Base-by-base conservation (phyloP, 352 stramenopile genomes). In the Peronospora tabacina region DNA sequence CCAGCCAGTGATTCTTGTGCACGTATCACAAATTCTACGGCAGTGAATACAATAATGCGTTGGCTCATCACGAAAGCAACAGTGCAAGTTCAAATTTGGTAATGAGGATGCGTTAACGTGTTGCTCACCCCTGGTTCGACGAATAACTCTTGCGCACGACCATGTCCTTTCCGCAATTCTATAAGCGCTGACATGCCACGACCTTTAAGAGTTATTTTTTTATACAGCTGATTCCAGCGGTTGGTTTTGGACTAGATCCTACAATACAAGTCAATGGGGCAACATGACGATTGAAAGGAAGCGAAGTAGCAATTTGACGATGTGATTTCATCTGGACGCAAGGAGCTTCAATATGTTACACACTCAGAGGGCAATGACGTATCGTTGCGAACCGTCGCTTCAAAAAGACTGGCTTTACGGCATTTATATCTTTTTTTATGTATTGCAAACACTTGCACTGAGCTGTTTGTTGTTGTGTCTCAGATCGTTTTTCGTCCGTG, bases 1-100 rank as follows among this genome's bases (percentile, higher is more conserved):
- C 72, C 64, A 30, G 66, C 68, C 38, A 89, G 52, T 19, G 52
- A 55, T 22, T 89, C 72, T 26, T 72, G 63, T 15, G 64, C 47
- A 22, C 69, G 67, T 24, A 74, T 32, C 10, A 87, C 59, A 9
- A 81, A 55, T 24, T 65, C 54, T 10, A 80, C 68, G 17, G 62
- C 45, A 42, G 53, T 71, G 28, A 83, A 51, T 4, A 66, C 54
- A 13, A 59, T 49, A 15, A 49, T 53, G 20, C 37, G 12, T 26
- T 55, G 45, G 26, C 26, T 60, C 61, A 59, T 66, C 19, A 29
- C 45, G 39, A 13, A 44, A 49, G 38, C 41, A 15, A 16, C 37
- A 36, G 43, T 17, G 35, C 20, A 42, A 53, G 37, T 52, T 64
- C 49, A 12, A 60, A 52, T 64, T 17, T 56, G 44, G 29, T 17